Percentiles rank a stretch among this genome's conserved stretches.
Evolutionary conservation across 805 yeast genomes (phyloP).

Genomic region (Ascoidea asiatica): DNA sequence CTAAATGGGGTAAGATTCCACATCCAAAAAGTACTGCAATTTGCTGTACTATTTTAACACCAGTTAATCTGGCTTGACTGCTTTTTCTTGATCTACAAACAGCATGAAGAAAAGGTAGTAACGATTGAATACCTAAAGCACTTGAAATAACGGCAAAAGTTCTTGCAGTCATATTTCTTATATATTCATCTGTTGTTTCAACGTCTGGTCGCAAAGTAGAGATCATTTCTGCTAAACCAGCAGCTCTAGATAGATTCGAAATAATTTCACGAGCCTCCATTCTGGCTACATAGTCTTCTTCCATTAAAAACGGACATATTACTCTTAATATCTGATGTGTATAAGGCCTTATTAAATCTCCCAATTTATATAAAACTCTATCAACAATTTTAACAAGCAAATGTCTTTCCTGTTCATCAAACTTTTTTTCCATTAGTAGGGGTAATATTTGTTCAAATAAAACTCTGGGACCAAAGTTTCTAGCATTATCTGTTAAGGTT

Average conservation of each 20-base stretch:
- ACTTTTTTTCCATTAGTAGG: constrained; percentile 49
- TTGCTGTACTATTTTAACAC: constrained; percentile 64
- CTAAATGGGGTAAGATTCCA: constrained; percentile 62
- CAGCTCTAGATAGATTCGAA: constrained; percentile 62
- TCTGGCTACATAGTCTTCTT: constrained; percentile 64
- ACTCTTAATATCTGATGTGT: constrained; percentile 62
- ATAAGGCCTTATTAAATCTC: constrained; percentile 53
- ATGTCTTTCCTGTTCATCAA: constrained; percentile 78
- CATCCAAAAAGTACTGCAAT: constrained; percentile 56
- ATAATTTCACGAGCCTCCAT: constrained; percentile 71
- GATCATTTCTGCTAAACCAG: constrained; percentile 74
- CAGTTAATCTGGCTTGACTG: constrained; percentile 79
- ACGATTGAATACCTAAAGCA: constrained; percentile 56
- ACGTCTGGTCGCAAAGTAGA: constrained; percentile 69
- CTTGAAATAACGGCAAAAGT: constrained; percentile 76
- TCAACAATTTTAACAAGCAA: constrained; percentile 64
- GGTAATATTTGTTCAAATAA: constrained; percentile 68
- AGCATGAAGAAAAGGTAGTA: constrained; percentile 73
- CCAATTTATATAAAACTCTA: constrained; percentile 53
- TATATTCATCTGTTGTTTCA: constrained; percentile 70
- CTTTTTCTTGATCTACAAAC: constrained; percentile 64
- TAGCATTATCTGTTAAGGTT: constrained; percentile 48
- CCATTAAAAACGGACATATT: constrained; percentile 66
- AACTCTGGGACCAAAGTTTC: constrained; percentile 52
- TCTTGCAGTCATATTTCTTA: constrained; percentile 62